Conservation (phyloP, 2,329 filamentous ascomycete species). For the Aspergillaceae sp. region DNA sequence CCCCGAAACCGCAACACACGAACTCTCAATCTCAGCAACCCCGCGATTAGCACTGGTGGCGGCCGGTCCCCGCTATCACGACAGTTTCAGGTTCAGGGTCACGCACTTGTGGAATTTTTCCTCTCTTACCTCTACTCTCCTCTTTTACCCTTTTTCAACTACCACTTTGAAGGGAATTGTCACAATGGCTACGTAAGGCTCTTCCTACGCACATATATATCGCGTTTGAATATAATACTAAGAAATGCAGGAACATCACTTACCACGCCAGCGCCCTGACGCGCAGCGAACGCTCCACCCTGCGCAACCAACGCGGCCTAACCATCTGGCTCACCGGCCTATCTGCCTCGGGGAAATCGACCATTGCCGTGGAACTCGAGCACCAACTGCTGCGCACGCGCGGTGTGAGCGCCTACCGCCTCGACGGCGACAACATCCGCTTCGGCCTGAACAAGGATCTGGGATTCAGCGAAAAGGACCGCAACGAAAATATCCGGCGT, state of each 20-base stretch:
- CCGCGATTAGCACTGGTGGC: slow-evolving; percentile 15
- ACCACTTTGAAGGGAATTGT: background rate
- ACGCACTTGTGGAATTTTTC: slow-evolving; percentile 3
- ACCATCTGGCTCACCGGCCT: slow-evolving; percentile 98
- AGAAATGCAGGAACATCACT: slow-evolving; percentile 36
- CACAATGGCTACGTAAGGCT: slow-evolving; percentile 32
- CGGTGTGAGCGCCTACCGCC: slow-evolving; percentile 74
- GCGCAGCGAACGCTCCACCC: slow-evolving; percentile 31
- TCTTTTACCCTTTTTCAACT: background rate
- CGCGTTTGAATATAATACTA: background rate
- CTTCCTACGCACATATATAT: slow-evolving; percentile 1
- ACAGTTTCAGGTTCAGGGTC: too few relatives aligned
- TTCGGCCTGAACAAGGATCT: slow-evolving; percentile 98
- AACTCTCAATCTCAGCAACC: slow-evolving; percentile 1
- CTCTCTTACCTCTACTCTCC: slow-evolving; percentile 1
- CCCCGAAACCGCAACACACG: too few relatives aligned
- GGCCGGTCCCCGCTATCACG: slow-evolving; percentile 7
- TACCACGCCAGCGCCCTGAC: slow-evolving; percentile 38
- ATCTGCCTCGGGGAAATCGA: slow-evolving; percentile 93
- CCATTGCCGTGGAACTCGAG: slow-evolving; percentile 91
- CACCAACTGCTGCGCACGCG: slow-evolving; percentile 75
- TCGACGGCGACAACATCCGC: slow-evolving; percentile 96
- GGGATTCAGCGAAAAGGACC: slow-evolving; percentile 84
- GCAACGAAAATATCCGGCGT: slow-evolving; percentile 94
- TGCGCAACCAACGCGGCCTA: slow-evolving; percentile 75